Percentiles rank a stretch among this genome's conserved stretches.
These are phyloP conservation scores for Paragyromitra xinjiangensis DNA, from an alignment of 495 filamentous ascomycete species.

Conservation along the genomic window DNA sequence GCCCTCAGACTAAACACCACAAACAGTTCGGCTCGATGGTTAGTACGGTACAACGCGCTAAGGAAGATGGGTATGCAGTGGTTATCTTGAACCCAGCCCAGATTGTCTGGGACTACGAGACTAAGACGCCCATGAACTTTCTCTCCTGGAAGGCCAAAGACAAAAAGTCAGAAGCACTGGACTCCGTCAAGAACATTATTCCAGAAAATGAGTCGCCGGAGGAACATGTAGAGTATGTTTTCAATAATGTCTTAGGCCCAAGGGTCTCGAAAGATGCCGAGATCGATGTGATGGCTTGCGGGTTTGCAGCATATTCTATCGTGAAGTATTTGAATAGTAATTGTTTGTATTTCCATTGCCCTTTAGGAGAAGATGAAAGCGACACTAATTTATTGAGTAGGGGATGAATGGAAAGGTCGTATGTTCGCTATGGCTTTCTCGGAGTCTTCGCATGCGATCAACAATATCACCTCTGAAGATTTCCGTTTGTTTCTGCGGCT, in stretches of 20 bases:
- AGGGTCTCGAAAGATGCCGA: constrained; percentile 61
- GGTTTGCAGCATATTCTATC: constrained; percentile 46
- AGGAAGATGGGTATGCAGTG: constrained; percentile 58
- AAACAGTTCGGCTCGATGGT: constrained; percentile 52
- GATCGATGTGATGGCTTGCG: constrained; percentile 70
- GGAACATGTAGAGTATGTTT: constrained; percentile 71
- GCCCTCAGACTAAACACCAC: constrained; percentile 50
- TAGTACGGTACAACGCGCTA: constrained; percentile 40
- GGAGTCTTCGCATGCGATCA: constrained; percentile 50
- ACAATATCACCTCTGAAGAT: constrained; percentile 32
- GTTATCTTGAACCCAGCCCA: constrained; percentile 79
- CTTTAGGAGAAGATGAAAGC: background rate
- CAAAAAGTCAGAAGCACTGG: constrained; percentile 66
- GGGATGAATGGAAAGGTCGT: constrained; percentile 44
- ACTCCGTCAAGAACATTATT: constrained; percentile 65
- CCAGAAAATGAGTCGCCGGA: constrained; percentile 63
- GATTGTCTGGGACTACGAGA: constrained; percentile 71
- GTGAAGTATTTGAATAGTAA: constrained; percentile 43
- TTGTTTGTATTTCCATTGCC: constrained; percentile 37
- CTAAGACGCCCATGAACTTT: constrained; percentile 65
- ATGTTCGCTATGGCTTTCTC: constrained; percentile 51
- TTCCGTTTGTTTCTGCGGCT: constrained; percentile 48
- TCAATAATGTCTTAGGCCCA: constrained; percentile 67
- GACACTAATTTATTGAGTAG: constrained; percentile 29
- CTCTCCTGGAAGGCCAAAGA: constrained; percentile 64